A percentile compares a stretch with the other conserved stretches of the same genome.
Conservation (phyloP, 495 filamentous ascomycete genomes). For the Penicillium desertorum region DNA sequence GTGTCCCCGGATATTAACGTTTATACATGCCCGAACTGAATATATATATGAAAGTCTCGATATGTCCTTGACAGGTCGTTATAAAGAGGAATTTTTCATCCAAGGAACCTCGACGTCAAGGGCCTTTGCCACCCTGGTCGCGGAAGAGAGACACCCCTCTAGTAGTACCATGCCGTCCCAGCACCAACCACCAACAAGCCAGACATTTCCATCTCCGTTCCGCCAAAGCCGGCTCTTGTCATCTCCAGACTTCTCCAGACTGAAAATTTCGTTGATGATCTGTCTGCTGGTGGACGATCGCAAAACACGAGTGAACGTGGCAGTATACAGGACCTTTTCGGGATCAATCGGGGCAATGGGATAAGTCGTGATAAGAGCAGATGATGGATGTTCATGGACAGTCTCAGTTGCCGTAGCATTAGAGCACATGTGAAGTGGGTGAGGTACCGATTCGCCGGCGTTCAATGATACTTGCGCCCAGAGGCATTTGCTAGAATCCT, state of each 20-base stretch:
- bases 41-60: neutral
- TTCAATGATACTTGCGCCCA: conserved; percentile 2
- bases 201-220: conserved; percentile 53
- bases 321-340: conserved; percentile 30
- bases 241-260: conserved; percentile 1
- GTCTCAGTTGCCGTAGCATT: conserved; percentile 34
- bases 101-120: conserved; percentile 52
- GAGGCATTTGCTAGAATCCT: conserved; percentile 8
- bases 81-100: conserved; percentile 2
- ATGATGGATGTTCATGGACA: conserved; percentile 36
- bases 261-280: conserved; percentile 39
- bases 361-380: conserved; percentile 35
- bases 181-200: conserved; percentile 58
- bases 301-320: conserved; percentile 34
- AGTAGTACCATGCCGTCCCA: conserved; percentile 66
- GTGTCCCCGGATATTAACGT: neutral
- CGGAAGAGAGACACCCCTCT: conserved; percentile 57
- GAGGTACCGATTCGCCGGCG: conserved; percentile 6
- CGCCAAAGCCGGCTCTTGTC: conserved; percentile 35
- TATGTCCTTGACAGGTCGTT: neutral
- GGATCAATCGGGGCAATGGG: conserved; percentile 34
- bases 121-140: conserved; percentile 48
- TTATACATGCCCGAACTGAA: neutral
- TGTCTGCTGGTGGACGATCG: conserved; percentile 33
- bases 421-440: conserved; percentile 30